Conservation (phyloP, 441 rosid genomes). For the Francoa sonchifolia region DNA sequence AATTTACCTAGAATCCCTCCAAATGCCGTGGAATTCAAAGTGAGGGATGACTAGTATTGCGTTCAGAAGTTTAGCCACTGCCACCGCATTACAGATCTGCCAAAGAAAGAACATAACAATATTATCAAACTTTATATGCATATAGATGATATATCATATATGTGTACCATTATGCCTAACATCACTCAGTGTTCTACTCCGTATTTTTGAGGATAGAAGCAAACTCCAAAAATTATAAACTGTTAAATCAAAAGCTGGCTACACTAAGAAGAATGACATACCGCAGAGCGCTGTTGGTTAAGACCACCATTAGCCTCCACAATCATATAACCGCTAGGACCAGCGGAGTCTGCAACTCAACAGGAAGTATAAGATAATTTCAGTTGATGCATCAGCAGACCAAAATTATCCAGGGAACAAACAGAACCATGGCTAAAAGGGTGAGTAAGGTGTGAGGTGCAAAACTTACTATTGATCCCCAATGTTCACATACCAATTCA, state of each 20-base stretch:
- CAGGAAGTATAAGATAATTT: conserved; percentile 3
- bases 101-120: conserved; percentile 5
- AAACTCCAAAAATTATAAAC: too few relatives aligned
- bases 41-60: conserved; percentile 69
- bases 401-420: background rate
- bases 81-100: conserved; percentile 94
- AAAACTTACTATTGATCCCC: too few relatives aligned
- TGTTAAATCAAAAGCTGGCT: too few relatives aligned
- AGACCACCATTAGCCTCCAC: conserved; percentile 94
- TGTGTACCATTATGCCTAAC: too few relatives aligned
- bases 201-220: too few relatives aligned
- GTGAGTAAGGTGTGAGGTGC: too few relatives aligned
- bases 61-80: conserved; percentile 81
- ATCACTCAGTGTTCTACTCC: too few relatives aligned
- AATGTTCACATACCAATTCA: too few relatives aligned
- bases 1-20: conserved; percentile 84
- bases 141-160: background rate
- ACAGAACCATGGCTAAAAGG: background rate
- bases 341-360: conserved; percentile 37
- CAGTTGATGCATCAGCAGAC: background rate
- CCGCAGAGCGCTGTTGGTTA: conserved; percentile 94
- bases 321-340: conserved; percentile 56
- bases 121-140: conserved; percentile 1
- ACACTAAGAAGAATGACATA: conserved; percentile 22
- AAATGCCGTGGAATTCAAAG: conserved; percentile 63